Percentiles rank a stretch among this genome's conserved stretches.
Conservation (phyloP, 352 stramenopile species). For the Phytophthora crassamura region DNA sequence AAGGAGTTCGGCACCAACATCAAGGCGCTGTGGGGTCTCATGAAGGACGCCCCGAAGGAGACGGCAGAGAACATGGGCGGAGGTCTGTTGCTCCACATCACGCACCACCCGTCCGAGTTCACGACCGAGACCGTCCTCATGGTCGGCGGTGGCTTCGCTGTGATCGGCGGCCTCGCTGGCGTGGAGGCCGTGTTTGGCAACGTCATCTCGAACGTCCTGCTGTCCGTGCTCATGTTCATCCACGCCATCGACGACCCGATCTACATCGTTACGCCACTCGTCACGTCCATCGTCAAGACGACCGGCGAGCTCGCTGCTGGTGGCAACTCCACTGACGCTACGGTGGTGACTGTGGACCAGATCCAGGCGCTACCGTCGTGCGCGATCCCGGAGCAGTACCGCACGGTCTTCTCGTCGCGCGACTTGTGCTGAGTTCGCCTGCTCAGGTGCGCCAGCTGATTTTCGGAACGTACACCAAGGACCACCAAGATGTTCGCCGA, state of each 20-base stretch:
- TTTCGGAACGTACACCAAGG: slow-evolving; percentile 31
- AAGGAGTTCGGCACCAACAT: slow-evolving; percentile 24
- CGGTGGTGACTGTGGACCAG: slow-evolving; percentile 4
- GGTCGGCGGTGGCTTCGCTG: slow-evolving; percentile 19
- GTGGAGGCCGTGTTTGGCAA: slow-evolving; percentile 29
- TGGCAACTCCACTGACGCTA: neutral
- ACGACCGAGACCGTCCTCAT: slow-evolving; percentile 33
- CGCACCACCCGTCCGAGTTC: slow-evolving; percentile 33
- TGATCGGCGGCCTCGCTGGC: slow-evolving; percentile 25
- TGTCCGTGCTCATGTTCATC: slow-evolving; percentile 37
- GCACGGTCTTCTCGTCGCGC: slow-evolving; percentile 25
- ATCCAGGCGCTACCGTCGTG: slow-evolving; percentile 19
- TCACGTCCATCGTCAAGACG: slow-evolving; percentile 32
- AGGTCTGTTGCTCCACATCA: slow-evolving; percentile 34
- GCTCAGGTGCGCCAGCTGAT: slow-evolving; percentile 22
- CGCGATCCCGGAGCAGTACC: slow-evolving; percentile 27
- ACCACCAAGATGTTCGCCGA: slow-evolving; percentile 8
- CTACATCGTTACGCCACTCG: slow-evolving; percentile 33
- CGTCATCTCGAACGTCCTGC: slow-evolving; percentile 15
- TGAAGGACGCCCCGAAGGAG: slow-evolving; percentile 34
- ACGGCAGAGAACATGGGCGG: slow-evolving; percentile 31
- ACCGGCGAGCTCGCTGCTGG: neutral
- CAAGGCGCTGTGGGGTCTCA: slow-evolving; percentile 23
- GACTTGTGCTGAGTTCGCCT: slow-evolving; percentile 31
- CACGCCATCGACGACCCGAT: slow-evolving; percentile 39